Evolutionary conservation across 495 filamentous ascomycete species (phyloP).

Genomic region (Lepidopterella palustris): DNA sequence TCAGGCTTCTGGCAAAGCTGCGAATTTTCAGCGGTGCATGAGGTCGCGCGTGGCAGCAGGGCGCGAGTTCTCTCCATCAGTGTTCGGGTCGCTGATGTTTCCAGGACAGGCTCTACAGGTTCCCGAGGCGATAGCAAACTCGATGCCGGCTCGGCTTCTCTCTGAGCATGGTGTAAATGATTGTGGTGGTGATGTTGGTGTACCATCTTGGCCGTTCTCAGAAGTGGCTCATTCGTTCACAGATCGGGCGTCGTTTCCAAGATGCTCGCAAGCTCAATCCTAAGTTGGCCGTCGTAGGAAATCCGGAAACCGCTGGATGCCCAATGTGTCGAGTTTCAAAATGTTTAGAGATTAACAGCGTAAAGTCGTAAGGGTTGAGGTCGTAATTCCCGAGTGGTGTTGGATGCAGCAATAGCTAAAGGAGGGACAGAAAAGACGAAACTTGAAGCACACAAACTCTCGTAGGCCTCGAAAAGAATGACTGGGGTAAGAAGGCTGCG

Average conservation of each 20-base stretch:
- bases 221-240: conserved; percentile 1
- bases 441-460: not conserved
- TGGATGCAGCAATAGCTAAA: not conserved
- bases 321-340: conserved; percentile 6
- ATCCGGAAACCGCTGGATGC: not conserved
- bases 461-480: conserved; percentile 4
- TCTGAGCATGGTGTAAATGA: conserved; percentile 7
- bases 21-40: conserved; percentile 18
- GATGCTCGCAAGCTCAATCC: not conserved
- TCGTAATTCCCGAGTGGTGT: conserved; percentile 10
- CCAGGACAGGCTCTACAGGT: not conserved
- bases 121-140: conserved; percentile 3
- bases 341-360: conserved; percentile 27
- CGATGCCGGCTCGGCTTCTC: not conserved
- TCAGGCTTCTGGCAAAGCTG: conserved; percentile 29
- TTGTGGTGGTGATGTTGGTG: conserved; percentile 5
- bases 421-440: conserved; percentile 5
- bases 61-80: conserved; percentile 11
- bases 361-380: conserved; percentile 22
- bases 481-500: conserved; percentile 3
- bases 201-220: not conserved
- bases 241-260: not conserved
- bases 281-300: not conserved
- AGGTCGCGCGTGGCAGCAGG: conserved; percentile 20
- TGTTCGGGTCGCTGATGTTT: conserved; percentile 8